These are phyloP conservation scores for Myotisia sp. DNA, from an alignment of 2,329 filamentous ascomycete genomes.

Conservation along the genomic window DNA sequence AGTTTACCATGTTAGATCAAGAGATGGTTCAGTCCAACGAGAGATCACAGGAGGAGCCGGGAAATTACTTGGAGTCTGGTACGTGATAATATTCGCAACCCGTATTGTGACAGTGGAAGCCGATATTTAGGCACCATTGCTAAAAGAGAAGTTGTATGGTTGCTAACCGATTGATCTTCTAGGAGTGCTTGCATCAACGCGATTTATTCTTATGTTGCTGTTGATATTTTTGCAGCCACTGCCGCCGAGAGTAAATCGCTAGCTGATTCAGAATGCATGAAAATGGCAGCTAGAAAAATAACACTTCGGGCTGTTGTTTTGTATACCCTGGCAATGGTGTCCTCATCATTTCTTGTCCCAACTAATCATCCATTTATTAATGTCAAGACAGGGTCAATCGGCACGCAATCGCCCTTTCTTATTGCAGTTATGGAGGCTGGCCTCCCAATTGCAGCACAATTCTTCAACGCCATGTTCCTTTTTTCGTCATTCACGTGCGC, in stretches of 20 bases:
- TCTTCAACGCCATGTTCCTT: slow-evolving; percentile 34
- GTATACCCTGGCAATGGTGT: slow-evolving; percentile 30
- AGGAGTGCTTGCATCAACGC: slow-evolving; percentile 30
- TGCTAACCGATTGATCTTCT: slow-evolving; percentile 11
- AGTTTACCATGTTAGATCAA: slow-evolving; percentile 20
- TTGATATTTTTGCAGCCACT: slow-evolving; percentile 31
- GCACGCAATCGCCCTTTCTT: slow-evolving; percentile 27
- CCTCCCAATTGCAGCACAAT: slow-evolving; percentile 25
- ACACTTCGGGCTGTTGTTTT: slow-evolving; percentile 30
- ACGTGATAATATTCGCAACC: slow-evolving; percentile 12
- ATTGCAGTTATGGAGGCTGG: slow-evolving; percentile 29
- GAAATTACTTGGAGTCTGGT: slow-evolving; percentile 28
- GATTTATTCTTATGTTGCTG: slow-evolving; percentile 31
- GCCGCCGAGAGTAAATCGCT: slow-evolving; percentile 32
- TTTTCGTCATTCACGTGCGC: slow-evolving; percentile 31
- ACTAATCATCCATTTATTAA: slow-evolving; percentile 31
- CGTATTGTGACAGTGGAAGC: too few relatives aligned
- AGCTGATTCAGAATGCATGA: slow-evolving; percentile 30
- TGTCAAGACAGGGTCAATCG: slow-evolving; percentile 23
- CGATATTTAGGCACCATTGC: too few relatives aligned
- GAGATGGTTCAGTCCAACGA: slow-evolving; percentile 17
- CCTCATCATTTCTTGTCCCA: slow-evolving; percentile 31
- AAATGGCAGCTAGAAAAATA: slow-evolving; percentile 32
- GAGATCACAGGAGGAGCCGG: slow-evolving; percentile 22
- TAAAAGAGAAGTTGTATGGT: too few relatives aligned